phyloP scores from a whole-genome alignment of 78 protist genomes.

The Capsaspora owczarzaki region DNA sequence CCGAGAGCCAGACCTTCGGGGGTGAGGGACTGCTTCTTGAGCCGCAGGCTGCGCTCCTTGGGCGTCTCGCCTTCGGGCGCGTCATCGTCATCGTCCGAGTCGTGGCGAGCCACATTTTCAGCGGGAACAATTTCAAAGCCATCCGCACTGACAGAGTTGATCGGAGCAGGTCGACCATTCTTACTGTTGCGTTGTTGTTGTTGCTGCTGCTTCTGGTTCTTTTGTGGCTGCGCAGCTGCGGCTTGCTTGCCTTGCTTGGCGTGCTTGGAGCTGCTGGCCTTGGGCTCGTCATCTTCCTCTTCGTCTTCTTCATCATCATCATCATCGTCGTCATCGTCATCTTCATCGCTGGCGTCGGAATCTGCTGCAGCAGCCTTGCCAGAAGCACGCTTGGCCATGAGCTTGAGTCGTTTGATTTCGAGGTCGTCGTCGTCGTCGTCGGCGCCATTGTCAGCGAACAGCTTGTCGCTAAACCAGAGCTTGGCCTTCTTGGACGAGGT shows the following conservation, averaged over 20 bases:
- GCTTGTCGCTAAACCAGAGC: constrained; percentile 7
- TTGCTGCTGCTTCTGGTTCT: no score
- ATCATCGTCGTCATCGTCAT: neutral
- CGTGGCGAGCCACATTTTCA: neutral
- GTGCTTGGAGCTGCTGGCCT: no score
- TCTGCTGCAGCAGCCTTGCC: neutral
- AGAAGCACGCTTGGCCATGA: no score
- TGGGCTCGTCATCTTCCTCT: neutral
- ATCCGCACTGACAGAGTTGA: neutral
- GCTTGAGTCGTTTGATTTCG: neutral
- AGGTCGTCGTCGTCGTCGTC: neutral
- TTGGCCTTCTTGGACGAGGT: neutral
- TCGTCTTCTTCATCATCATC: neutral
- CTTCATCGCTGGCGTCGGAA: neutral
- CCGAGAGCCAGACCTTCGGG: neutral
- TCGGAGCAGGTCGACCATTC: neutral
- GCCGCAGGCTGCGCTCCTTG: no score
- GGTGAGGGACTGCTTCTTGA: neutral
- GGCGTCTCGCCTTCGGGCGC: neutral
- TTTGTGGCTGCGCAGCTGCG: no score
- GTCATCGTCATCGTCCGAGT: constrained; percentile 9
- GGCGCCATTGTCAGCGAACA: neutral
- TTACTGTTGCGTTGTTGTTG: neutral
- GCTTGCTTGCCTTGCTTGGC: no score
- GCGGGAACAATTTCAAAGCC: constrained; percentile 21